Evolutionary conservation across 2,329 filamentous ascomycete species (phyloP).

Genomic region (Ophiostoma ulmi): DNA sequence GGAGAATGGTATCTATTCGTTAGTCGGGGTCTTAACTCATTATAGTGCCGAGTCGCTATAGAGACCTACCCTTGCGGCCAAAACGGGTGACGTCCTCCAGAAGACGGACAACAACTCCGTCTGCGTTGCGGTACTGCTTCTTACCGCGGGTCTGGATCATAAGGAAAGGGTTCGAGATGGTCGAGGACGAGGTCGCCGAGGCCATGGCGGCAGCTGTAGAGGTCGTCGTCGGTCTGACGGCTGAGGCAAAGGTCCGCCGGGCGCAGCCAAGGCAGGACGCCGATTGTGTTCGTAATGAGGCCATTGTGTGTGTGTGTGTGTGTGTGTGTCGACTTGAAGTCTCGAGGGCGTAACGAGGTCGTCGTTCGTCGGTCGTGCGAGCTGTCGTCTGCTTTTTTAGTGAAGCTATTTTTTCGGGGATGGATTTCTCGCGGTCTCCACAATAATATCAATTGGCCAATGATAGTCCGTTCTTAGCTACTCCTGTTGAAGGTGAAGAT

Average conservation of each 20-base stretch:
- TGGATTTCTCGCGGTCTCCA: constrained; percentile 13
- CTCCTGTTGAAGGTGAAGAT: neutral
- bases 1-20: constrained; percentile 34
- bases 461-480: neutral
- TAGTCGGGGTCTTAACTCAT: neutral
- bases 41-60: neutral
- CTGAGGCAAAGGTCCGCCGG: constrained; percentile 9
- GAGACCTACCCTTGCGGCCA: constrained; percentile 37
- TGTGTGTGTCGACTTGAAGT: neutral
- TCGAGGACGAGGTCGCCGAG: constrained; percentile 27
- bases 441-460: constrained; percentile 14
- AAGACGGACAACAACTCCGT: constrained; percentile 43
- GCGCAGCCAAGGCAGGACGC: constrained; percentile 25
- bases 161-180: constrained; percentile 22
- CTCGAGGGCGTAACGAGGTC: neutral
- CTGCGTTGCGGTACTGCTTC: constrained; percentile 36
- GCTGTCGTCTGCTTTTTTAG: constrained; percentile 13
- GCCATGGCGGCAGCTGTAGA: constrained; percentile 26
- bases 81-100: constrained; percentile 39
- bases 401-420: constrained; percentile 15
- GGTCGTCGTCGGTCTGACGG: neutral
- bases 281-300: constrained; percentile 22
- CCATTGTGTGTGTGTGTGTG: constrained; percentile 10
- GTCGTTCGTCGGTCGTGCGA: constrained; percentile 10
- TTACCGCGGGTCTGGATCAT: constrained; percentile 33